Conservation (phyloP, 2,329 filamentous ascomycete species). For the Sclerotinia trifoliorum region DNA sequence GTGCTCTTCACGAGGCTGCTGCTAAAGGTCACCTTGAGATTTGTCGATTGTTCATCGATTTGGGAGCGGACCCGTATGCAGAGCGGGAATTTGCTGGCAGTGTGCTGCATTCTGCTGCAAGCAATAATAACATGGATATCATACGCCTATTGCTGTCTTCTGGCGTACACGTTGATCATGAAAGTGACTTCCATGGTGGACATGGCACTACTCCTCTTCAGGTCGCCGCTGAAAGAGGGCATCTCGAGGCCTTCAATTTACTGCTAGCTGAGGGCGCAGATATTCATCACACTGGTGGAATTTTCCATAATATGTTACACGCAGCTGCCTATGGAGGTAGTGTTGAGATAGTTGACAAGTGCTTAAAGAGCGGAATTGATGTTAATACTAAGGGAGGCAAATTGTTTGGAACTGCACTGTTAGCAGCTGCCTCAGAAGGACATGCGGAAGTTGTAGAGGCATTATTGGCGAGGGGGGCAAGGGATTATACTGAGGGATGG, state of each 20-base stretch:
- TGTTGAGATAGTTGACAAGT: constrained; percentile 1
- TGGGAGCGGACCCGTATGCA: background rate
- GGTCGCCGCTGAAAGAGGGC: background rate
- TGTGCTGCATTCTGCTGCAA: constrained; percentile 15
- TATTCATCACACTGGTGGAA: background rate
- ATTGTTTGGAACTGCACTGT: constrained; percentile 9
- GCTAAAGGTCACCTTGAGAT: background rate
- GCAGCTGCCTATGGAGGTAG: constrained; percentile 19
- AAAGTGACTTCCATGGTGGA: background rate
- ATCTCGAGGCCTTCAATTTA: background rate
- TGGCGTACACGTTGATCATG: background rate
- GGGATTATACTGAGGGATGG: background rate
- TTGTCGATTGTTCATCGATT: background rate
- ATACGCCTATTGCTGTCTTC: background rate
- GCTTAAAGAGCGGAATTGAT: constrained; percentile 21
- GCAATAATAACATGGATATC: background rate
- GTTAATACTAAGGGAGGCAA: constrained; percentile 26
- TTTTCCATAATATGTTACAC: background rate
- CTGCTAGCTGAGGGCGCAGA: background rate
- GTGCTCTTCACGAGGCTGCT: constrained; percentile 15
- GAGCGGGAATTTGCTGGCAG: background rate
- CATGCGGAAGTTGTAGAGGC: background rate
- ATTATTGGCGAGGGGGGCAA: background rate
- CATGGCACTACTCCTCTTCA: background rate
- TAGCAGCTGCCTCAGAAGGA: constrained; percentile 6